Evolutionary conservation across 371 early-diverging fungal species (phyloP), one percentile per base, ranked within the genome.

Genomic region (Nosema muscidifuracis): DNA sequence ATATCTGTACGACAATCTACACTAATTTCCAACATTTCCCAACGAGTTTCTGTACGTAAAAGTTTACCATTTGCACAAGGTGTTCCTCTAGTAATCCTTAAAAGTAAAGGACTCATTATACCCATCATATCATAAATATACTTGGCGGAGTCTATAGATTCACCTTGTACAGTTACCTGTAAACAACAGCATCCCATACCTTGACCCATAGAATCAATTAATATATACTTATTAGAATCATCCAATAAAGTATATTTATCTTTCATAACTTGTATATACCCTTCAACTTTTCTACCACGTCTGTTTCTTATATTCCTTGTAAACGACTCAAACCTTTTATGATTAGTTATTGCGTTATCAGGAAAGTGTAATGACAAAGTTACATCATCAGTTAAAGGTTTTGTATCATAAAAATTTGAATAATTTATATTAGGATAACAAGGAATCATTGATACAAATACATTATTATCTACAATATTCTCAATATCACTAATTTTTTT

Each of bases 171-270:
- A 18, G 98, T 96, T 75, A 95, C 89, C 83, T 97, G 98, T 34
- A 97, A 86, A 78, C 98, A 95, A 77, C 89, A 91, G 84, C 94
- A 94, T 58, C 98, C 98, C 97, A 96, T 96, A 31, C 98, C 98
- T 86, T 95, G 95, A 47, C 92, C 91, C 96, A 95, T 95, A 18
- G 91, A 89, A 81, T 97, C 97, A 89, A 97, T 91, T 79, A 95
- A 92, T 51, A 95, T 91, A 82, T 92, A 92, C 77, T 93, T 43
- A 13, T 40, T 62, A 18, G 6, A 15, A 18, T 34, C n/a, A 50
- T 40, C n/a, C 2, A 2, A 0, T 18, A 18, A n/a, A 0, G 18
- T 30, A 55, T 55, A 31, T 47, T 40, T 60, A 43, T 73, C 73
- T n/a, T 47, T 63, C 74, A 74, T 74, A 1, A 74, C 50, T 18